Evolutionary conservation across 1,139 yeast genomes (phyloP).

Genomic region (Suhomyces terraborum): DNA sequence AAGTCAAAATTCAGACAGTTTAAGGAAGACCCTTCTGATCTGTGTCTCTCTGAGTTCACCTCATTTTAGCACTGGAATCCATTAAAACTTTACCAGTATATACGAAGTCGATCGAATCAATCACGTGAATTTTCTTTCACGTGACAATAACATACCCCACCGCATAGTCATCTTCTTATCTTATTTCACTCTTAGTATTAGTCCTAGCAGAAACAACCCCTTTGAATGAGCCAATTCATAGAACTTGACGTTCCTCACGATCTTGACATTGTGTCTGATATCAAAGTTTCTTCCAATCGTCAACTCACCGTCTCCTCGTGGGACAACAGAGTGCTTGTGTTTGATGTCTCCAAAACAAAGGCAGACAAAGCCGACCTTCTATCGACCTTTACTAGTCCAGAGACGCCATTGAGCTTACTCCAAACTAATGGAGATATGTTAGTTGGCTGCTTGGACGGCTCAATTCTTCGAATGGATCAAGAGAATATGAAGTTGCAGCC

Average conservation of each 20-base stretch:
- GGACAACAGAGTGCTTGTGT: constrained; percentile 43
- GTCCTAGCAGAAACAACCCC: neutral
- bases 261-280: constrained; percentile 19
- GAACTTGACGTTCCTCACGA: constrained; percentile 24
- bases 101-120: too few species aligned
- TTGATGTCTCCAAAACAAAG: constrained; percentile 23
- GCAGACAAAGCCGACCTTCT: constrained; percentile 8
- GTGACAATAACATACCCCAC: too few species aligned
- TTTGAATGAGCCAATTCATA: constrained; percentile 9
- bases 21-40: too few species aligned
- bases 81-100: too few species aligned
- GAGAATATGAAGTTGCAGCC: constrained; percentile 36
- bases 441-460: constrained; percentile 45
- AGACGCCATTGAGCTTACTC: constrained; percentile 17
- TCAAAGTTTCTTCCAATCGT: constrained; percentile 30
- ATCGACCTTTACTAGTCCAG: constrained; percentile 9
- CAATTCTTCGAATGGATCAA: constrained; percentile 41
- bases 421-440: constrained; percentile 25
- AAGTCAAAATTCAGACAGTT: too few species aligned
- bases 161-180: neutral
- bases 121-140: too few species aligned
- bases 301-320: constrained; percentile 45
- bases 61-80: too few species aligned
- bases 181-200: neutral
- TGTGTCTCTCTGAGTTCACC: too few species aligned